A percentile compares a stretch with the other conserved stretches of the same genome.
Evolutionary conservation across 176 grass and related monocot species (phyloP).

Genomic region (Sorghum bicolor): Sorghum_bicolor_NCBIv3 NC_012875.2:59444501-59445000

Average conservation of each 20-base stretch:
- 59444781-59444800: background rate
- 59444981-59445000: constrained; percentile 67
- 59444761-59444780: background rate
- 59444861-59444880: constrained; percentile 63
- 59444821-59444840: background rate
- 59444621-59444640: background rate
- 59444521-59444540: background rate
- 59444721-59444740: background rate
- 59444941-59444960: constrained; percentile 75
- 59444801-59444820: background rate
- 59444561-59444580: background rate
- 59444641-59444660: background rate
- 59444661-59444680: background rate
- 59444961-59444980: constrained; percentile 77
- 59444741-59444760: background rate
- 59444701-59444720: background rate
- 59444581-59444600: background rate
- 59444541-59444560: background rate
- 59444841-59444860: constrained; percentile 53
- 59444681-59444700: background rate
- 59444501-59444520: background rate
- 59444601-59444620: background rate
- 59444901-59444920: constrained; percentile 51
- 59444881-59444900: constrained; percentile 66
- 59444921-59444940: constrained; percentile 71